Evolutionary conservation across 2,329 filamentous ascomycete genomes (phyloP), one percentile per base, ranked within the genome.

Genomic region (Colletotrichum echinochloae): DNA sequence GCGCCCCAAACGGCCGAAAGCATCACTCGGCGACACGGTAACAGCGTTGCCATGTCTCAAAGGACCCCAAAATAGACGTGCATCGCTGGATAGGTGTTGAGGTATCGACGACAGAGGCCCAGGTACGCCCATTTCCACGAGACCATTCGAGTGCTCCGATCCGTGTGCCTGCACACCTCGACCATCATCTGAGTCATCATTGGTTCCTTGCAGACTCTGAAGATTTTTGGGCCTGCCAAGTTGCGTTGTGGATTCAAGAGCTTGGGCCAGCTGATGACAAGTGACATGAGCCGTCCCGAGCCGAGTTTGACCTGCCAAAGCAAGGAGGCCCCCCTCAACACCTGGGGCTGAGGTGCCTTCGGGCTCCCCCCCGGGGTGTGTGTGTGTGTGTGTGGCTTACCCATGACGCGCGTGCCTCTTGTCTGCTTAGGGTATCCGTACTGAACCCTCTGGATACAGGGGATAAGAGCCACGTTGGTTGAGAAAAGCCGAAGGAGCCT

Each of bases 11-110:
- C 66, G 66, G 66, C 62, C 55, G 62, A 66, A 33, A 60, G 54
- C 37, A 33, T 59, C 23, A 39, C 28, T 28, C 33, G 33, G 26
- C 55, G 57, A 51, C 39, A 62, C 62, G 28, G 26, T 66, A 56
- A 55, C 66, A 49, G 49, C 56, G 60, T 66, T 70, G 44, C 57
- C 57, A 67, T 70, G 63, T 70, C 62, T 62, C 57, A 67, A 67
- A 61, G 39, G 23, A 16, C 44, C 63, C 46, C 41, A 49, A 37
- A 62, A 62, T 70, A 62, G 52, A 46, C 35, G 56, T 33, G 16
- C 30, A 44, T 57, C 63, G 62, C 18, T 23, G 57, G 67, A 61
- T 46, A n/a, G n/a, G n/a, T n/a, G n/a, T n/a, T n/a, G 57, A n/a
- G 5, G 33, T 37, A 14, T 26, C 33, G 20, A 33, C 48, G 14